Percentiles rank a stretch among this genome's conserved stretches.
Evolutionary conservation across 2,329 filamentous ascomycete genomes (phyloP).

Genomic region (Aureobasidium pullulans): DNA sequence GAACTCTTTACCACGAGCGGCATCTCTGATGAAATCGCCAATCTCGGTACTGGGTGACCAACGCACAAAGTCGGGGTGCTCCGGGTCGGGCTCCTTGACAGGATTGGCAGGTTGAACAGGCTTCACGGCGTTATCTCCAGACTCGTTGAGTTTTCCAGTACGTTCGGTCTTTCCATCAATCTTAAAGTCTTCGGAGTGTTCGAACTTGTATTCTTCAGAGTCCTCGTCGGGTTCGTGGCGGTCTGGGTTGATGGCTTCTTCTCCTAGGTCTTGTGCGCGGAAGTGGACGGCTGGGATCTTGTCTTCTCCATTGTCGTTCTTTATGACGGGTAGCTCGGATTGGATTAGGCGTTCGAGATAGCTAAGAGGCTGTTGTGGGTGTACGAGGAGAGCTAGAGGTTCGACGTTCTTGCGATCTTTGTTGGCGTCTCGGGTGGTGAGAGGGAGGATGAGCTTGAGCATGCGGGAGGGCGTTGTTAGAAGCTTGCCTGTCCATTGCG

Average conservation of each 20-base stretch:
- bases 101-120: conserved; percentile 16
- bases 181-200: conserved; percentile 42
- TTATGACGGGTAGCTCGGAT: conserved; percentile 68
- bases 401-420: conserved; percentile 64
- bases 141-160: conserved; percentile 34
- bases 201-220: conserved; percentile 33
- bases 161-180: conserved; percentile 43
- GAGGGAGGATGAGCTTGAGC: conserved; percentile 71
- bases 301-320: conserved; percentile 54
- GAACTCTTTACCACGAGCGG: conserved; percentile 76
- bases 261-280: conserved; percentile 66
- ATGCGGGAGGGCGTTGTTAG: conserved; percentile 73
- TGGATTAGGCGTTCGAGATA: conserved; percentile 87
- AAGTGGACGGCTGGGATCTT: conserved; percentile 71
- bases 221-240: conserved; percentile 21
- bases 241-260: conserved; percentile 40
- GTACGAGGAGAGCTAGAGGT: conserved; percentile 74
- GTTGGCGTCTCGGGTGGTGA: conserved; percentile 55
- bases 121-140: conserved; percentile 21
- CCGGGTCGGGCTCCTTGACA: conserved; percentile 21
- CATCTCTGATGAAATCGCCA: conserved; percentile 88
- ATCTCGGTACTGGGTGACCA: conserved; percentile 88
- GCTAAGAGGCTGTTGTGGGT: conserved; percentile 83
- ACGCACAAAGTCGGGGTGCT: conserved; percentile 63
- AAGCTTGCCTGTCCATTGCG: conserved; percentile 54